Conservation (phyloP, 768 basidiomycete species). For the Mycena belliarum region DNA sequence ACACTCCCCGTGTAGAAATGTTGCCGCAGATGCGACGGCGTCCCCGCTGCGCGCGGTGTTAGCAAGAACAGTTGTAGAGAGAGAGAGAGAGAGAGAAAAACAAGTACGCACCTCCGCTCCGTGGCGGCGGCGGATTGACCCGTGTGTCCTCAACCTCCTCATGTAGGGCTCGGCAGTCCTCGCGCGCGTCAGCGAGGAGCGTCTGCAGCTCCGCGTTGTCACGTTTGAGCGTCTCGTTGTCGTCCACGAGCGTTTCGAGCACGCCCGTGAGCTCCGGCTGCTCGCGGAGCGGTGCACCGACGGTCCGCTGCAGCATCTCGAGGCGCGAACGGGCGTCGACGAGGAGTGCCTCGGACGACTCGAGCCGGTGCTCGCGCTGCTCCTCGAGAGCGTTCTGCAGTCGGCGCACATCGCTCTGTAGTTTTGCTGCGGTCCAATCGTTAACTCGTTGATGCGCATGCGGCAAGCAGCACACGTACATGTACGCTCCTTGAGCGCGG, state of each 20-base stretch:
- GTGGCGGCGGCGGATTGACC: slow-evolving; percentile 42
- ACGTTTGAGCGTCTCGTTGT: slow-evolving; percentile 80
- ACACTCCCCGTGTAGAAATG: slow-evolving; percentile 45
- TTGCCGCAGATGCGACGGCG: slow-evolving; percentile 42
- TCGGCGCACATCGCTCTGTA: slow-evolving; percentile 65
- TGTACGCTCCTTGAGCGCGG: slow-evolving; percentile 66
- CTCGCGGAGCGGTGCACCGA: slow-evolving; percentile 40
- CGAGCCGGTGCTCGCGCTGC: slow-evolving; percentile 58
- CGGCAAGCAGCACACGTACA: slow-evolving; percentile 38
- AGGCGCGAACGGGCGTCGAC: slow-evolving; percentile 66
- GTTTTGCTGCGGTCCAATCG: slow-evolving; percentile 53
- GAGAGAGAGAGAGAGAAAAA: too few relatives aligned
- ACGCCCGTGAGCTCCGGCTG: slow-evolving; percentile 66
- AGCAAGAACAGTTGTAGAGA: too few relatives aligned
- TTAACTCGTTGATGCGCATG: neutral
- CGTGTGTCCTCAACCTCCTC: slow-evolving; percentile 78
- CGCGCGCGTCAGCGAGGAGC: slow-evolving; percentile 72
- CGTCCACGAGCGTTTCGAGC: slow-evolving; percentile 81
- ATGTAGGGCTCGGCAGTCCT: slow-evolving; percentile 68
- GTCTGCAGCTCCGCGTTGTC: slow-evolving; percentile 81
- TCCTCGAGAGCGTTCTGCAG: slow-evolving; percentile 66
- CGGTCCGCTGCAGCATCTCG: slow-evolving; percentile 59
- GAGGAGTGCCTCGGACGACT: slow-evolving; percentile 67
- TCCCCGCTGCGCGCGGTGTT: too few relatives aligned
- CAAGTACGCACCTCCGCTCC: slow-evolving; percentile 44